Evolutionary conservation across 2,329 filamentous ascomycete genomes (phyloP).

Genomic region (Graphiopsis chlorocephala): DNA sequence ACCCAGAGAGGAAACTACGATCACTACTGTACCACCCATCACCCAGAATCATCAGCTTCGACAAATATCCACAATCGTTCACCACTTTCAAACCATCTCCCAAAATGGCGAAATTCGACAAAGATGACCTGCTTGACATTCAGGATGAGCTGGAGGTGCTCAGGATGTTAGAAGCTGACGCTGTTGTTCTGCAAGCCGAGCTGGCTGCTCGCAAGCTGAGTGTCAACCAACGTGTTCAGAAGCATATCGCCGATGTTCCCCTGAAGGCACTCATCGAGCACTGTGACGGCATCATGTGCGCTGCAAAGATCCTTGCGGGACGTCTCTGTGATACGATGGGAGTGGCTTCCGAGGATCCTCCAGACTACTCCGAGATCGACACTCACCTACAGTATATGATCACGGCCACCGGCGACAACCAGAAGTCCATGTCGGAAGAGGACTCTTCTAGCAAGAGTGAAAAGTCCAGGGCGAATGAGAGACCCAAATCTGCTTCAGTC

Average conservation of each 20-base stretch:
- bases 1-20: background rate
- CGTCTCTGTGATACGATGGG: constrained; percentile 33
- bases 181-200: constrained; percentile 25
- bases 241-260: constrained; percentile 38
- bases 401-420: constrained; percentile 18
- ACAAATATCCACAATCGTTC: constrained; percentile 11
- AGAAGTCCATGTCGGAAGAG: constrained; percentile 13
- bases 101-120: constrained; percentile 4
- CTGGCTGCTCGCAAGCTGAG: constrained; percentile 30
- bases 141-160: constrained; percentile 44
- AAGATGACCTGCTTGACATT: constrained; percentile 21
- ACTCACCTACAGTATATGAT: constrained; percentile 23
- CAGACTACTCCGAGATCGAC: constrained; percentile 24
- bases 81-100: background rate
- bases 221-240: constrained; percentile 39
- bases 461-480: background rate
- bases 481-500: background rate
- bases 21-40: constrained; percentile 8
- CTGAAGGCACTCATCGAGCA: constrained; percentile 41
- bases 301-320: constrained; percentile 38
- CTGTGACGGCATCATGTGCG: constrained; percentile 44
- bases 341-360: constrained; percentile 19
- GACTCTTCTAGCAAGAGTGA: constrained; percentile 11
- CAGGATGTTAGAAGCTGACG: constrained; percentile 30
- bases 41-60: constrained; percentile 4